phyloP scores from a whole-genome alignment of 345 rosid genomes.

The Eucalyptus tenuipes region DNA sequence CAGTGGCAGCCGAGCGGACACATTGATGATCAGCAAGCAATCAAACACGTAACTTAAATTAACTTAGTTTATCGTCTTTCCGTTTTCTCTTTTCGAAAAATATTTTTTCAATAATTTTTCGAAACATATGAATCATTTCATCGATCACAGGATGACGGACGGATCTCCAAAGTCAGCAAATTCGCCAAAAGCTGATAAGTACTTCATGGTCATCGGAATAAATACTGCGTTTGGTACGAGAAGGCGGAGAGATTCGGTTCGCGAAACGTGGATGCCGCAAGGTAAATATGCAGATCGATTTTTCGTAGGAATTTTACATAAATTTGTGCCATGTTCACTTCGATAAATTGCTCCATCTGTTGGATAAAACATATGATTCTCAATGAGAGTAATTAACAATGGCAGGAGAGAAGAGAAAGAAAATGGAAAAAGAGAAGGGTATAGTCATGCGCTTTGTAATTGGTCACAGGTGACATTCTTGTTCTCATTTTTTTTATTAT shows the following conservation, averaged over 20 bases:
- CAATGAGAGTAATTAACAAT: neutral
- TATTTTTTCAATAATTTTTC: neutral
- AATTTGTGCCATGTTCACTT: neutral
- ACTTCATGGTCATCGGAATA: conserved; percentile 81
- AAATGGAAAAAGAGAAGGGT: conserved; percentile 73
- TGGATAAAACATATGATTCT: neutral
- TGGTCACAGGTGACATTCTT: conserved; percentile 61
- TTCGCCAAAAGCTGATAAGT: conserved; percentile 17
- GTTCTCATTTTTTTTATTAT: neutral
- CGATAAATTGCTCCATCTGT: neutral
- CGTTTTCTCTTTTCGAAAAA: neutral
- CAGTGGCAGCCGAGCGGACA: neutral
- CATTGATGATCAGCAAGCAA: neutral
- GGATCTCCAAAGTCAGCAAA: neutral
- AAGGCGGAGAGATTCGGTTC: conserved; percentile 74
- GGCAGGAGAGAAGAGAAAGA: conserved; percentile 49
- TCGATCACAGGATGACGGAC: conserved; percentile 9
- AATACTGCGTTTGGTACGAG: conserved; percentile 82
- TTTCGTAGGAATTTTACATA: neutral
- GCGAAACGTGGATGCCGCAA: conserved; percentile 94
- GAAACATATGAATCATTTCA: rapidly evolving
- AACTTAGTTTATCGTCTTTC: neutral
- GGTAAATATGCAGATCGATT: conserved; percentile 17
- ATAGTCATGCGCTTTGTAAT: conserved; percentile 75
- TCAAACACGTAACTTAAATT: neutral